Conservation (phyloP, 495 filamentous ascomycete species). For the Hyphodiscus hymeniophilus region DNA sequence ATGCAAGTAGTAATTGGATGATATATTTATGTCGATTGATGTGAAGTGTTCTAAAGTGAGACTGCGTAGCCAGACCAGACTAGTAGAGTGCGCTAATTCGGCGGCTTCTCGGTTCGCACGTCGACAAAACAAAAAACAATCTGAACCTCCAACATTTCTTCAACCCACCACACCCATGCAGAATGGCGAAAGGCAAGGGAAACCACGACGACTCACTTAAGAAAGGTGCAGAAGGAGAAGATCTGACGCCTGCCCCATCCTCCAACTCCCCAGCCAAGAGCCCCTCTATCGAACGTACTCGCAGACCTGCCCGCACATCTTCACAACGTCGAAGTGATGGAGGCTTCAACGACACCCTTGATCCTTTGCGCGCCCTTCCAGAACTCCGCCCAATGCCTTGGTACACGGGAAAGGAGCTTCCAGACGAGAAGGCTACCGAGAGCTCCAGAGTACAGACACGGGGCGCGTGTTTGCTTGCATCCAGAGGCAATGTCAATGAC, state of each 20-base stretch:
- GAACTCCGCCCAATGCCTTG: conserved; percentile 18
- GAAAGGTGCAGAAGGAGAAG: not conserved
- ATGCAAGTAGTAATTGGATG: not conserved
- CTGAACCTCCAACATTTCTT: no score
- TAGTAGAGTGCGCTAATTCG: no score
- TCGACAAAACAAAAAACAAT: no score
- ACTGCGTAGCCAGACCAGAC: no score
- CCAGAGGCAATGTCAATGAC: conserved; percentile 8
- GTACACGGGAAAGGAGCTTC: conserved; percentile 13
- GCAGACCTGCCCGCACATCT: not conserved
- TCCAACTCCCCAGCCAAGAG: not conserved
- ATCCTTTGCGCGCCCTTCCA: conserved; percentile 10
- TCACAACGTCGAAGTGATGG: not conserved
- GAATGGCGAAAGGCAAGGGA: not conserved
- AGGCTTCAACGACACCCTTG: not conserved
- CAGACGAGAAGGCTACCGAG: conserved; percentile 12
- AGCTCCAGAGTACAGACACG: conserved; percentile 14
- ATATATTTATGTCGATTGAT: no score
- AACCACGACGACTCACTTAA: not conserved
- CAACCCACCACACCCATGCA: no score
- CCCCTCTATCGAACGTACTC: not conserved
- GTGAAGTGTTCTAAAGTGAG: no score
- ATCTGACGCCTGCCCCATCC: not conserved
- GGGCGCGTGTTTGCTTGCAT: conserved; percentile 12
- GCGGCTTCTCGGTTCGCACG: no score